phyloP scores from a whole-genome alignment of 2,329 filamentous ascomycete species.

The Aspergillus sp. region DNA sequence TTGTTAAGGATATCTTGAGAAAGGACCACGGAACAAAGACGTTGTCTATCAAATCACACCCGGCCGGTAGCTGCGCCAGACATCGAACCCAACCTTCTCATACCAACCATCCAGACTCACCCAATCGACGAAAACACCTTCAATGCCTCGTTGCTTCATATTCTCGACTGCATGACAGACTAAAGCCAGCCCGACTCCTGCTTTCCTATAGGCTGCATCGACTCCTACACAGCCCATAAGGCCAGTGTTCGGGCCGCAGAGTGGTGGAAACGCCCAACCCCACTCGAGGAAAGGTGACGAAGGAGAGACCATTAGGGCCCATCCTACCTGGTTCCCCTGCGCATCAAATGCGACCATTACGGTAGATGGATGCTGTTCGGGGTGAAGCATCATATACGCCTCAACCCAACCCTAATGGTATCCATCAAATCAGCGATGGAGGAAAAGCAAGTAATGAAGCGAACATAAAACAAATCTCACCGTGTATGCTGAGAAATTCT shows the following conservation, averaged over 20 bases:
- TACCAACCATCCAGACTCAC: slow-evolving; percentile 38
- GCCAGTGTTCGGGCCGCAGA: slow-evolving; percentile 35
- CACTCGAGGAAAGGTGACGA: slow-evolving; percentile 21
- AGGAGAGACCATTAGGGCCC: slow-evolving; percentile 39
- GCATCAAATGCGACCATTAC: slow-evolving; percentile 37
- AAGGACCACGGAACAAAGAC: background rate
- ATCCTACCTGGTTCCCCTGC: slow-evolving; percentile 34
- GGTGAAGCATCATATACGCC: slow-evolving; percentile 31
- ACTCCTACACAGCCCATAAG: slow-evolving; percentile 41
- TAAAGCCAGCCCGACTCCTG: slow-evolving; percentile 36
- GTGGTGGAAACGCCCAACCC: slow-evolving; percentile 35
- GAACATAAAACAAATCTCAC: background rate
- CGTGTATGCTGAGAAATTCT: slow-evolving; percentile 26
- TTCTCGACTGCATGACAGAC: slow-evolving; percentile 37
- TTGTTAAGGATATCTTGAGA: background rate
- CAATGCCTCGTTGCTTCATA: slow-evolving; percentile 34
- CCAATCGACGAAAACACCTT: slow-evolving; percentile 40
- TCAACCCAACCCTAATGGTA: slow-evolving; percentile 33
- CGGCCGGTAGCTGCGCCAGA: slow-evolving; percentile 33
- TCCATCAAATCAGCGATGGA: background rate
- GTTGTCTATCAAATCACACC: slow-evolving; percentile 14
- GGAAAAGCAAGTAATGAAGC: background rate
- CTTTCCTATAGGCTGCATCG: slow-evolving; percentile 28
- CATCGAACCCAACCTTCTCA: slow-evolving; percentile 36
- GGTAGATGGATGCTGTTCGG: slow-evolving; percentile 28